These are phyloP conservation scores for Bruguiera gymnorhiza DNA, from an alignment of 345 rosid species.

Conservation along the genomic window DNA sequence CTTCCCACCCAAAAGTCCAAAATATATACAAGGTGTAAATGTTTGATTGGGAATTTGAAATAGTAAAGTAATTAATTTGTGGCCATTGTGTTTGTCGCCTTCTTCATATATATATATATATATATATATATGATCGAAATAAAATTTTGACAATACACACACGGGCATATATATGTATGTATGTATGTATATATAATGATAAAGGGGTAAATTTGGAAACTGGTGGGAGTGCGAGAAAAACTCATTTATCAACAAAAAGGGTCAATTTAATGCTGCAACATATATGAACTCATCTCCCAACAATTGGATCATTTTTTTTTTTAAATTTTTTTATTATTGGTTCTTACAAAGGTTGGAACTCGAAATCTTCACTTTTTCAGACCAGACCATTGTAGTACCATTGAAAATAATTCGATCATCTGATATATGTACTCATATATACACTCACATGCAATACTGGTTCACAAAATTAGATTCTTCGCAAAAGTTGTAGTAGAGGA, in stretches of 20 bases:
- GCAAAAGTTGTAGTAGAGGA: background rate
- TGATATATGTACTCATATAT: background rate
- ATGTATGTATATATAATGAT: too few species aligned
- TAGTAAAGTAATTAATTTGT: conserved; percentile 2
- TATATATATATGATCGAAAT: too few species aligned
- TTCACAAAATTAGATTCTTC: background rate
- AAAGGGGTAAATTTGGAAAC: background rate
- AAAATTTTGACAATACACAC: too few species aligned
- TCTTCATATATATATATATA: too few species aligned
- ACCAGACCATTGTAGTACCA: too few species aligned
- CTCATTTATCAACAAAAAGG: background rate
- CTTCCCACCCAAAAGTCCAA: background rate
- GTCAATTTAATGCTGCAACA: background rate
- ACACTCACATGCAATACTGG: background rate
- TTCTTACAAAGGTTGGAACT: too few species aligned
- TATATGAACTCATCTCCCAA: conserved; percentile 1
- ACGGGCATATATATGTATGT: too few species aligned
- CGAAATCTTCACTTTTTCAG: too few species aligned
- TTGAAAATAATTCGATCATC: too few species aligned
- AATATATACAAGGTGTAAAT: too few species aligned
- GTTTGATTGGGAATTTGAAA: background rate
- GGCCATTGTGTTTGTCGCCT: background rate
- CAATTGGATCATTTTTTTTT: too few species aligned
- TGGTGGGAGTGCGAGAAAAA: conserved; percentile 2
- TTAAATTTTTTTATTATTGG: too few species aligned